phyloP scores from a whole-genome alignment of 441 rosid species.

The Croton setiger region DNA sequence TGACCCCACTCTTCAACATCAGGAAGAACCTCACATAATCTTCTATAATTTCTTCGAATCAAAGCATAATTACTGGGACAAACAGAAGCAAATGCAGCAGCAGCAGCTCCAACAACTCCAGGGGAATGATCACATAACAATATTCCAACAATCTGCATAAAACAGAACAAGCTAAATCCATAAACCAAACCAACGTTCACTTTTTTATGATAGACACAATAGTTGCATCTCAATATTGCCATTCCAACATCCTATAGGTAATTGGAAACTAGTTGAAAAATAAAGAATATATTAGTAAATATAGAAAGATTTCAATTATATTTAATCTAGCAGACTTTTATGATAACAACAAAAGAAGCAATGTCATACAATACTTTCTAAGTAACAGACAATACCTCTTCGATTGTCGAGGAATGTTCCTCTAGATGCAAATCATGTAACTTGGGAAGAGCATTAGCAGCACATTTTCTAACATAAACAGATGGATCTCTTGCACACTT shows the following conservation, averaged over 20 bases:
- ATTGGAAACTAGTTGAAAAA: not conserved
- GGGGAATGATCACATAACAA: conserved; percentile 79
- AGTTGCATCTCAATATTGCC: not conserved
- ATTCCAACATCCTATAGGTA: not conserved
- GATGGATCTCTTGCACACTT: conserved; percentile 93
- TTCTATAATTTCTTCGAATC: conserved; percentile 63
- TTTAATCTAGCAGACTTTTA: not conserved
- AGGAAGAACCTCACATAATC: conserved; percentile 87
- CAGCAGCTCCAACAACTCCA: conserved; percentile 96
- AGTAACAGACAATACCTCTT: conserved; percentile 56
- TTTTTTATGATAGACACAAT: not conserved
- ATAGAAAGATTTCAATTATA: not conserved
- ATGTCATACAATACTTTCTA: not conserved
- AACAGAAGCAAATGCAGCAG: conserved; percentile 79
- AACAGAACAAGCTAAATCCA: conserved; percentile 9
- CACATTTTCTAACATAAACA: conserved; percentile 86
- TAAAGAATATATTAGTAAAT: conserved; percentile 1
- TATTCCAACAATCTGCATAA: conserved; percentile 76
- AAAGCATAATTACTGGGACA: conserved; percentile 80
- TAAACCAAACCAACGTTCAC: conserved; percentile 7
- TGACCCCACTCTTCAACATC: conserved; percentile 99
- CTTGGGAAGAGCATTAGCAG: conserved; percentile 97
- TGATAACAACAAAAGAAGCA: not conserved
- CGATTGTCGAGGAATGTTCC: conserved; percentile 66
- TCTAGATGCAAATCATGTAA: conserved; percentile 74